Evolutionary conservation across 768 basidiomycete genomes (phyloP).

Genomic region (Neoboletus subvelutipes): DNA sequence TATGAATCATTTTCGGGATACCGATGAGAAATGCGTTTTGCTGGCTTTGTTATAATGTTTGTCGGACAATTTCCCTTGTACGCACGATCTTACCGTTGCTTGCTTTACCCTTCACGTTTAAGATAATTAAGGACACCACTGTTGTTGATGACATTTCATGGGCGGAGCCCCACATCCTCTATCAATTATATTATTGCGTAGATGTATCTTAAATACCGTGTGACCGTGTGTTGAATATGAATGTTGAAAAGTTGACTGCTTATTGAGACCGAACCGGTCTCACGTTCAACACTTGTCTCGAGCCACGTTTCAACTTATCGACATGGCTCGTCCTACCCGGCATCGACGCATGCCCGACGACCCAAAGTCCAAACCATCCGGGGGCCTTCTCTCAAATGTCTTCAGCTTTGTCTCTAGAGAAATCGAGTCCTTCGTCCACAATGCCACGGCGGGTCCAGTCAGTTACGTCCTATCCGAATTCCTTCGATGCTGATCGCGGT

Average conservation of each 20-base stretch:
- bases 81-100: conserved; percentile 7
- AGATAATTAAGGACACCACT: conserved; percentile 13
- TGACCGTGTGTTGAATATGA: conserved; percentile 1
- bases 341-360: conserved; percentile 2
- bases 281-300: conserved; percentile 10
- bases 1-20: conserved; percentile 58
- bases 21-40: conserved; percentile 31
- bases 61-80: conserved; percentile 12
- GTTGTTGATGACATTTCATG: conserved; percentile 9
- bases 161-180: background rate
- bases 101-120: conserved; percentile 7
- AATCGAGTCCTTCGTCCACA: conserved; percentile 66
- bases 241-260: too few species aligned
- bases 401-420: conserved; percentile 71
- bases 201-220: conserved; percentile 11
- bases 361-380: conserved; percentile 4
- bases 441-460: conserved; percentile 48
- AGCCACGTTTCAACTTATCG: background rate
- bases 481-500: conserved; percentile 4
- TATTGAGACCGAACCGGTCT: conserved; percentile 20
- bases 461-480: conserved; percentile 2
- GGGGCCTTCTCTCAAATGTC: conserved; percentile 59
- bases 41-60: background rate
- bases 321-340: conserved; percentile 11
- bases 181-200: conserved; percentile 9